These are phyloP conservation scores for Ilyonectria robusta DNA, from an alignment of 2,329 filamentous ascomycete species.

Conservation along the genomic window DNA sequence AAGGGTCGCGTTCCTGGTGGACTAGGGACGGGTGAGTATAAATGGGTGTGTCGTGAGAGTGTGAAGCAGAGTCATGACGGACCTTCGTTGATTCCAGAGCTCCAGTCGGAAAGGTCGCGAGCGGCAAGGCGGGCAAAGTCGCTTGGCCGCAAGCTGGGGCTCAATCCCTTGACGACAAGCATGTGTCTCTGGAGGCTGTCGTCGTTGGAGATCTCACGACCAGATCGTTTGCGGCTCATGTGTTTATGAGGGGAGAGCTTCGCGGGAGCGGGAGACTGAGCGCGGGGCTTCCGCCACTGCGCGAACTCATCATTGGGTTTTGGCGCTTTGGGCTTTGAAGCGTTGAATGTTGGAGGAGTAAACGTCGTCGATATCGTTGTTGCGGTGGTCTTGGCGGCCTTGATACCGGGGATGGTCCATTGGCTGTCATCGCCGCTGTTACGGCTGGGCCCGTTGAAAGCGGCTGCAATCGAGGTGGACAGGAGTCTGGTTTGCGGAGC, in stretches of 20 bases:
- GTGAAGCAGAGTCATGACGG: slow-evolving; percentile 20
- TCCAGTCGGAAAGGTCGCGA: slow-evolving; percentile 78
- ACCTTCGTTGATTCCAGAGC: slow-evolving; percentile 72
- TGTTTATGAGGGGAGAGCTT: not conserved
- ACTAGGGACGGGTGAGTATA: slow-evolving; percentile 54
- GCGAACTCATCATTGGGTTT: slow-evolving; percentile 6
- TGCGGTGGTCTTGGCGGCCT: not conserved
- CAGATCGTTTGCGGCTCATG: slow-evolving; percentile 1
- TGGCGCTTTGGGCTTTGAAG: not conserved
- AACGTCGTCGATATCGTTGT: not conserved
- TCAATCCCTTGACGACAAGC: slow-evolving; percentile 72
- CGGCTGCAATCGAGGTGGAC: slow-evolving; percentile 2
- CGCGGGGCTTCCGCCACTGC: slow-evolving; percentile 4
- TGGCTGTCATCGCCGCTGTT: not conserved
- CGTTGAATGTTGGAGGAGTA: not conserved
- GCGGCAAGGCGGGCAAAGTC: slow-evolving; percentile 80
- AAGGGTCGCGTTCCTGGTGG: slow-evolving; percentile 74
- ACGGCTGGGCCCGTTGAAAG: not conserved
- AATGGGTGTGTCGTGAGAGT: slow-evolving; percentile 7
- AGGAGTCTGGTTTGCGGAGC: slow-evolving; percentile 25
- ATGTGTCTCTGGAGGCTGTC: slow-evolving; percentile 43
- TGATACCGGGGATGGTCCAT: not conserved
- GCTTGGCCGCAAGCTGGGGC: slow-evolving; percentile 71
- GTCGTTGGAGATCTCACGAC: not conserved
- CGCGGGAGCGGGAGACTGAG: not conserved